Evolutionary conservation across 1,284 basidiomycete genomes (phyloP).

Genomic region (Puccinia triticina): DNA sequence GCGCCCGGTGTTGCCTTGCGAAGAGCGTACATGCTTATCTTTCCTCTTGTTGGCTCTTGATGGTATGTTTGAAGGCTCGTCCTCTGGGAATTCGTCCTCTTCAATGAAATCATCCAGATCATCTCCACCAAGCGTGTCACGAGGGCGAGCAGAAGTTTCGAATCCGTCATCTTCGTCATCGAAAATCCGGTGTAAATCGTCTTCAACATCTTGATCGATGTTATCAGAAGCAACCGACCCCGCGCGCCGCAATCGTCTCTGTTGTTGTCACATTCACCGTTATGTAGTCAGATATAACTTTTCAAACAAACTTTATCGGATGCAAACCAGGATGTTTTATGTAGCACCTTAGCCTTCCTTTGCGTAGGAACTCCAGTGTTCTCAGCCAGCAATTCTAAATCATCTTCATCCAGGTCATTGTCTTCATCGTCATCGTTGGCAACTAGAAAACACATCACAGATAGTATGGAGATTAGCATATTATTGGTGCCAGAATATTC

Average conservation of each 20-base stretch:
- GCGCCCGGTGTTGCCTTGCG: slow-evolving; percentile 65
- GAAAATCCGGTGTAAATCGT: slow-evolving; percentile 53
- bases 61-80: slow-evolving; percentile 33
- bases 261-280: slow-evolving; percentile 64
- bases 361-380: slow-evolving; percentile 73
- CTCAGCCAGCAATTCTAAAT: slow-evolving; percentile 89
- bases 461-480: neutral
- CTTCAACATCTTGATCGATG: slow-evolving; percentile 62
- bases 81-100: slow-evolving; percentile 51
- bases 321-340: neutral
- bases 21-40: slow-evolving; percentile 57
- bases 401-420: slow-evolving; percentile 86
- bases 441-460: slow-evolving; percentile 4
- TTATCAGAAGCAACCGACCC: slow-evolving; percentile 73
- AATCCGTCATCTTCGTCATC: slow-evolving; percentile 47
- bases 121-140: slow-evolving; percentile 37
- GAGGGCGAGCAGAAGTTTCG: slow-evolving; percentile 29
- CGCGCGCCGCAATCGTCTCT: slow-evolving; percentile 58
- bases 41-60: slow-evolving; percentile 46
- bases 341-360: slow-evolving; percentile 54
- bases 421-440: slow-evolving; percentile 63
- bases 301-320: neutral
- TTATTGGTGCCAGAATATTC: neutral
- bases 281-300: neutral
- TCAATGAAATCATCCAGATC: slow-evolving; percentile 52